Percentiles rank a stretch among this genome's conserved stretches.
phyloP scores from a whole-genome alignment of 2,329 filamentous ascomycete genomes.

The Stachybotrys chartarum region DNA sequence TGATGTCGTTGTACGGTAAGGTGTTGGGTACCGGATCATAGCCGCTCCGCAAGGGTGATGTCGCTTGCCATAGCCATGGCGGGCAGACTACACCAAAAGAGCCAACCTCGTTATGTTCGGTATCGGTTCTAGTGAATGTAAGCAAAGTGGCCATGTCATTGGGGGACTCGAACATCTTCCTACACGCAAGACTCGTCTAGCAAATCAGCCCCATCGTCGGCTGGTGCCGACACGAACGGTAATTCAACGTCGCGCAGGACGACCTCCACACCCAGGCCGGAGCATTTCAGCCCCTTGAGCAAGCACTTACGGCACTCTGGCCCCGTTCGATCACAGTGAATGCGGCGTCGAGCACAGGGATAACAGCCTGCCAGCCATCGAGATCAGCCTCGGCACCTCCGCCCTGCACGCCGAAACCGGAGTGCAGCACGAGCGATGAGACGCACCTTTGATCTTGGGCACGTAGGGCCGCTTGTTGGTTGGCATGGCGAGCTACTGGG shows the following conservation, averaged over 20 bases:
- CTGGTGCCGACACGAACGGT: slow-evolving; percentile 3
- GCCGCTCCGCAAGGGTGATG: no score
- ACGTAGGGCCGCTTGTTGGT: slow-evolving; percentile 9
- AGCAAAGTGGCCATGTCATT: no score
- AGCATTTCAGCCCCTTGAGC: slow-evolving; percentile 20
- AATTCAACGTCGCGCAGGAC: slow-evolving; percentile 1
- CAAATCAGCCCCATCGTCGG: slow-evolving; percentile 1
- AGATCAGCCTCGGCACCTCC: not conserved
- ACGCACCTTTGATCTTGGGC: slow-evolving; percentile 14
- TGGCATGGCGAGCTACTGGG: slow-evolving; percentile 1
- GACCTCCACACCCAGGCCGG: slow-evolving; percentile 15
- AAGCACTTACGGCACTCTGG: slow-evolving; percentile 23
- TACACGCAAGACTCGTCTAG: no score
- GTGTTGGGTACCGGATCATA: not conserved
- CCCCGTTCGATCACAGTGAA: slow-evolving; percentile 23
- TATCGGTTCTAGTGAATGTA: no score
- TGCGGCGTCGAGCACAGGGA: slow-evolving; percentile 26
- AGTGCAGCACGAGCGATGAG: not conserved
- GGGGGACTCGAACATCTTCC: no score
- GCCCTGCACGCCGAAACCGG: not conserved
- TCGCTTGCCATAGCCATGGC: no score
- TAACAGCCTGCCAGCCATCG: slow-evolving; percentile 18
- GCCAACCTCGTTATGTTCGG: no score
- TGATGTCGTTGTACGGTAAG: not conserved
- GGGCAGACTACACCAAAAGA: no score